Evolutionary conservation across 768 basidiomycete genomes (phyloP).

Genomic region (Phanerochaete sordida): DNA sequence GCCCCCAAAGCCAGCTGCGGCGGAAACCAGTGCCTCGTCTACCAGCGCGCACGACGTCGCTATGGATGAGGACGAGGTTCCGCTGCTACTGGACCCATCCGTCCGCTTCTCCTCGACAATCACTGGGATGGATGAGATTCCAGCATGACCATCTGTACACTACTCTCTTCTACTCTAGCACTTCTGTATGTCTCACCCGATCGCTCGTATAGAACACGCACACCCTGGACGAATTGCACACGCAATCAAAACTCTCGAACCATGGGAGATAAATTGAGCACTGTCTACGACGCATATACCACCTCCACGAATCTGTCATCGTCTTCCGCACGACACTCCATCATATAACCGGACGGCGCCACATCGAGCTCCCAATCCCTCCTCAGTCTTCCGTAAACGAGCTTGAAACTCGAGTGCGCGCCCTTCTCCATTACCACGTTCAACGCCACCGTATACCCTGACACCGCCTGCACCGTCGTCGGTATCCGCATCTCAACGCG

Average conservation of each 20-base stretch:
- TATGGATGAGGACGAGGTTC: conserved; percentile 28
- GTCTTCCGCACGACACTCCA: conserved; percentile 12
- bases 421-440: conserved; percentile 83
- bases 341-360: conserved; percentile 18
- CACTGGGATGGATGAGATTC: conserved; percentile 32
- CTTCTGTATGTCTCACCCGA: background rate
- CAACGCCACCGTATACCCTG: conserved; percentile 55
- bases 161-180: background rate
- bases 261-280: background rate
- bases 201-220: background rate
- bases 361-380: conserved; percentile 68
- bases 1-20: conserved; percentile 4
- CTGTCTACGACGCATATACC: conserved; percentile 23
- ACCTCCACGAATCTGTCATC: conserved; percentile 32
- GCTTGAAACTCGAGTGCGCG: conserved; percentile 76
- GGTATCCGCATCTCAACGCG: conserved; percentile 66
- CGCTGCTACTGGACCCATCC: conserved; percentile 25
- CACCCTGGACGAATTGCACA: background rate
- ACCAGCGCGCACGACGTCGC: background rate
- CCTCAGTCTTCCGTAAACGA: conserved; percentile 61
- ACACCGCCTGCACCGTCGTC: conserved; percentile 36
- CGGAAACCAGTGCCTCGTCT: background rate
- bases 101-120: conserved; percentile 37
- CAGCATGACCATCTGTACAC: conserved; percentile 5
- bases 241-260: background rate